Base-by-base conservation (phyloP, 129 eudicot species). In the Silybum marianum region DNA sequence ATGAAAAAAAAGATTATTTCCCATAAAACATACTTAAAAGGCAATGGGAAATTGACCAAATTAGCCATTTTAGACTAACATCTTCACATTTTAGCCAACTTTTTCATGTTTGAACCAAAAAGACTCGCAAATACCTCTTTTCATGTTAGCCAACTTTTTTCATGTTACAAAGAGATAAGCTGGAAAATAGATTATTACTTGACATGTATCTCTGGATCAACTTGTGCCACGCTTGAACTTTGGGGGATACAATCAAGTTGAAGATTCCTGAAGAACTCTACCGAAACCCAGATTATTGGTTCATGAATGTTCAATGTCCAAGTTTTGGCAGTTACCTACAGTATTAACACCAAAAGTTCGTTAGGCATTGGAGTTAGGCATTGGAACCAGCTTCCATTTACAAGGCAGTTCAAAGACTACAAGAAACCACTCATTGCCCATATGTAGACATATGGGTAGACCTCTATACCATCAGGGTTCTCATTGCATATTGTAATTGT, bases 301-400 rank as follows among this genome's bases (percentile, higher is more conserved):
- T 95, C 99, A 76, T 95, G 99, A 77, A 95, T 92, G 82, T 87
- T 95, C 77, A 95, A 88, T 73, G 92, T 88, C 99, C 99, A 95
- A 63, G 74, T 79, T 82, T 87, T 91, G 79, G 92, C 99, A 38
- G 91, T 90, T 72, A 94, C 98, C 98, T 94, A 85, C 65, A 67
- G 81, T 18, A 34, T 60, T 58, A 78, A 25, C 22, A 79, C 14
- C 44, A 77, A 48, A 38, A 72, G 16, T 83, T 62, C 22, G 85
- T 76, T 48, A 51, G 2, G 75, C 75, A 78, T 65, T 16, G 72
- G 36, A 77, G n/a, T n/a, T n/a, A n/a, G n/a, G n/a, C n/a, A n/a
- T n/a, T n/a, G n/a, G n/a, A n/a, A 78, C 14, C 54, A 34, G 14
- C 63, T 30, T 46, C 51, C 34, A 83, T 34, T 69, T 14, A 34